These are phyloP conservation scores for Nigrograna mackinnonii DNA, from an alignment of 2,329 filamentous ascomycete species.

Conservation along the genomic window DNA sequence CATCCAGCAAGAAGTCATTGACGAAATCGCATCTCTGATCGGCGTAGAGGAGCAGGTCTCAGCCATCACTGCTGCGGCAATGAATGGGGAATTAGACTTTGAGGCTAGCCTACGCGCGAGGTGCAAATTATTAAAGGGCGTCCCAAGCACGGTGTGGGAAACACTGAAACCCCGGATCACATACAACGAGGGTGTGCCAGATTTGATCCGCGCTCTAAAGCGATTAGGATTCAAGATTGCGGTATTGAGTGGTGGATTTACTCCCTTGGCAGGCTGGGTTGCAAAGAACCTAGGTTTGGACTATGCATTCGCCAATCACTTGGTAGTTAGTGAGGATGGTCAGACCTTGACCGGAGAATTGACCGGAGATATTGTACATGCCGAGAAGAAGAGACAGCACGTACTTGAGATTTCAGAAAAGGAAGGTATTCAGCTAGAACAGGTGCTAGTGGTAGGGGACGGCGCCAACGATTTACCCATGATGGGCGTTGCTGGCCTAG, in stretches of 20 bases:
- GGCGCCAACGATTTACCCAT: conserved; percentile 83
- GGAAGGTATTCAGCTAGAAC: conserved; percentile 66
- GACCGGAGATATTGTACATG: conserved; percentile 73
- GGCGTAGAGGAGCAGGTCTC: conserved; percentile 83
- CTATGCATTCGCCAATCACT: conserved; percentile 86
- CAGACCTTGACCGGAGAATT: conserved; percentile 72
- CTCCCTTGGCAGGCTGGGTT: conserved; percentile 85
- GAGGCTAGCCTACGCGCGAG: conserved; percentile 79
- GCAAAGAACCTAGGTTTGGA: conserved; percentile 80
- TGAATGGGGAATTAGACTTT: conserved; percentile 96
- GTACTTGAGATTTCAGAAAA: conserved; percentile 71
- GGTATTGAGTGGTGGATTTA: conserved; percentile 90
- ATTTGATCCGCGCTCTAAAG: conserved; percentile 75
- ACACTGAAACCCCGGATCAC: conserved; percentile 74
- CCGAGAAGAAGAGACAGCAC: conserved; percentile 73
- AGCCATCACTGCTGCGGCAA: conserved; percentile 87
- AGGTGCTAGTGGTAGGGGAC: conserved; percentile 77
- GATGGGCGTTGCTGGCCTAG: conserved; percentile 75
- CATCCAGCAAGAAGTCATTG: conserved; percentile 97
- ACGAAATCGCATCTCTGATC: conserved; percentile 85
- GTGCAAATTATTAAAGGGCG: conserved; percentile 78
- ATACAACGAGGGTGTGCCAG: conserved; percentile 78
- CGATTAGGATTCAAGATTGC: conserved; percentile 83
- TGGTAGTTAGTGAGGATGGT: conserved; percentile 61
- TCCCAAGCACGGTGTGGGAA: conserved; percentile 78